Conservation (phyloP, 257 asterid genomes). For the Avicennia marina region DNA sequence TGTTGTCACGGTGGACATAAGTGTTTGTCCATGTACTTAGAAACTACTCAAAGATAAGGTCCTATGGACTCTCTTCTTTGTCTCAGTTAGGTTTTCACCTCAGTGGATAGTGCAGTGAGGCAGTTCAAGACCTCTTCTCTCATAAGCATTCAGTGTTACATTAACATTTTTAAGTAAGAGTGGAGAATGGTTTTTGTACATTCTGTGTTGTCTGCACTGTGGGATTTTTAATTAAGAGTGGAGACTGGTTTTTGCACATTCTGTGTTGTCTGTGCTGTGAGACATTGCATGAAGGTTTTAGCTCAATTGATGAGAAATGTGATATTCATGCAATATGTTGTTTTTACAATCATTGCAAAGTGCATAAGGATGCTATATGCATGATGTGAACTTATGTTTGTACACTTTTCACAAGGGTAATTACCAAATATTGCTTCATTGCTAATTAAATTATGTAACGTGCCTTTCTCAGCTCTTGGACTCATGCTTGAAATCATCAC, state of each 20-base stretch:
- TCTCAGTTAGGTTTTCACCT: neutral
- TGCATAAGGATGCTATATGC: too few relatives aligned
- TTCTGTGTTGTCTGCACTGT: conserved; percentile 2
- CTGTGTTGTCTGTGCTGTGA: neutral
- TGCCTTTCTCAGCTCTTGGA: conserved; percentile 72
- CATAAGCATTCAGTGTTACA: neutral
- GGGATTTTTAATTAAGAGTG: neutral
- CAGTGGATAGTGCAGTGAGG: neutral
- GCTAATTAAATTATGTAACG: conserved; percentile 9
- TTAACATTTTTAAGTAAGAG: neutral
- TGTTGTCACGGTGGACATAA: neutral
- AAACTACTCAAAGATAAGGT: conserved; percentile 2
- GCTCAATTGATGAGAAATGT: too few relatives aligned
- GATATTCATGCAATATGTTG: too few relatives aligned
- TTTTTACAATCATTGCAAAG: too few relatives aligned
- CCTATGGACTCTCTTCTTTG: neutral
- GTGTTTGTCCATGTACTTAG: neutral
- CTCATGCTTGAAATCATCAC: conserved; percentile 88
- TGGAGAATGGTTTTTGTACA: too few relatives aligned
- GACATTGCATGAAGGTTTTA: neutral
- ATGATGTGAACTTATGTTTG: neutral
- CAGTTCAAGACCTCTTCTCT: neutral
- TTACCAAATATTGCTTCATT: neutral
- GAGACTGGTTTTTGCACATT: too few relatives aligned
- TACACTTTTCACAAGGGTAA: too few relatives aligned